Conservation (phyloP, 1,284 basidiomycete species). For the Coniferiporia sulphurascens region DNA sequence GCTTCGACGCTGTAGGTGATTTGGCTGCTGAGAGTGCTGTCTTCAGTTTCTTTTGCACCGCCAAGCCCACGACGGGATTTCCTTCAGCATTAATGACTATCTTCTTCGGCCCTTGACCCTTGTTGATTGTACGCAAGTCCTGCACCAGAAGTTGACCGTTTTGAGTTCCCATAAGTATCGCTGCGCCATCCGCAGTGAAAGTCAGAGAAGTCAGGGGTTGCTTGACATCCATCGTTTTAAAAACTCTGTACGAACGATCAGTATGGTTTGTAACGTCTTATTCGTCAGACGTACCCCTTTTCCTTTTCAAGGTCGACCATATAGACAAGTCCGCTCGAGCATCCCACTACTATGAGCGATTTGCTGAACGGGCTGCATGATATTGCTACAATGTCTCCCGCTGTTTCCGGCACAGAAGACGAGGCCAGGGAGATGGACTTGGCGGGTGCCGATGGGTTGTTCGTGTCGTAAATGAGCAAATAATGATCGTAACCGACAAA, state of each 20-base stretch:
- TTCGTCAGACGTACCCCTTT: slow-evolving; percentile 45
- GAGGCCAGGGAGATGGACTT: slow-evolving; percentile 42
- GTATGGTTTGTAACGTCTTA: neutral
- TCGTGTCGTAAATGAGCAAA: slow-evolving; percentile 58
- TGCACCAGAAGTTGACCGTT: slow-evolving; percentile 56
- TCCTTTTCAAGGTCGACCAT: slow-evolving; percentile 72
- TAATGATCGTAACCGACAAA: slow-evolving; percentile 50
- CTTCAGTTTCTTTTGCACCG: slow-evolving; percentile 36
- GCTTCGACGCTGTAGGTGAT: neutral
- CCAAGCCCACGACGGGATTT: slow-evolving; percentile 44
- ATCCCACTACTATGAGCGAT: slow-evolving; percentile 55
- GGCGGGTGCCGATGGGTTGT: slow-evolving; percentile 47
- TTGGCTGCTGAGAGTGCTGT: neutral
- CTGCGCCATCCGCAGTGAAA: slow-evolving; percentile 65
- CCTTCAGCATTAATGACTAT: slow-evolving; percentile 45
- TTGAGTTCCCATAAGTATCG: slow-evolving; percentile 58
- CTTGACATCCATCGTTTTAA: slow-evolving; percentile 50
- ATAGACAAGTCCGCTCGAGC: slow-evolving; percentile 45
- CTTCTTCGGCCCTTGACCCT: slow-evolving; percentile 41
- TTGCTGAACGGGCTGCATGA: slow-evolving; percentile 70
- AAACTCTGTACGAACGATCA: slow-evolving; percentile 37
- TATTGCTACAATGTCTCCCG: slow-evolving; percentile 44
- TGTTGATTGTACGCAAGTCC: slow-evolving; percentile 60
- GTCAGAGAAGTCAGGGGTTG: slow-evolving; percentile 48
- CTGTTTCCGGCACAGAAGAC: slow-evolving; percentile 33